Evolutionary conservation across 192 early-diverging fungal genomes (phyloP).

Genomic region (Spizellomyces punctatus): DNA sequence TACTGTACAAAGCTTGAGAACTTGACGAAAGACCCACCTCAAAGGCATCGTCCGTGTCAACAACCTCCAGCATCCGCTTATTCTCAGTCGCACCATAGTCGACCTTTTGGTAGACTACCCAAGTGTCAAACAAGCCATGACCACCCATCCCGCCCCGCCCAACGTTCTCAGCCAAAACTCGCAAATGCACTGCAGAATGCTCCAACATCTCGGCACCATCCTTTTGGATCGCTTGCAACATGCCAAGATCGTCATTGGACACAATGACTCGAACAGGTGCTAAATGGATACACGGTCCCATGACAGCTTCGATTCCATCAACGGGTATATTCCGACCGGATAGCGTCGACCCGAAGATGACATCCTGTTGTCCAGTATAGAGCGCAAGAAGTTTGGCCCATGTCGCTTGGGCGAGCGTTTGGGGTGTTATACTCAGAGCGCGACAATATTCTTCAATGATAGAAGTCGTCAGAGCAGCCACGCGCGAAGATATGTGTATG

Average conservation of each 20-base stretch:
- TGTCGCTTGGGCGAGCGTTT: constrained; percentile 4
- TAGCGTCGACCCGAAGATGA: not conserved
- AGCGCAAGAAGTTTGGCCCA: constrained; percentile 12
- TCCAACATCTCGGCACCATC: not conserved
- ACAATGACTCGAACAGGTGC: not conserved
- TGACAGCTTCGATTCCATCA: not conserved
- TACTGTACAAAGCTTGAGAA: not conserved
- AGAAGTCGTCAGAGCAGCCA: not conserved
- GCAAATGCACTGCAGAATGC: not conserved
- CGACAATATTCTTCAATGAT: not conserved
- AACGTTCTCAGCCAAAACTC: not conserved
- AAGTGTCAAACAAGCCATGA: constrained; percentile 6
- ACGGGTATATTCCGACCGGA: constrained; percentile 13
- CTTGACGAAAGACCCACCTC: not conserved
- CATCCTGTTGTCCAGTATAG: constrained; percentile 1
- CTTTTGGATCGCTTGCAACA: not conserved
- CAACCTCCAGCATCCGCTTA: not conserved
- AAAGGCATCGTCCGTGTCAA: constrained; percentile 8
- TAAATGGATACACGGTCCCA: not conserved
- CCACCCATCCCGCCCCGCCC: not conserved
- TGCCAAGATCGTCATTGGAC: not conserved
- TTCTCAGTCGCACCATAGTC: constrained; percentile 1
- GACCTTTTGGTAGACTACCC: constrained; percentile 8
- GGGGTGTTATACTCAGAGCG: not conserved
- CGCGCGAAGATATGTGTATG: not conserved